Evolutionary conservation across 2,329 filamentous ascomycete genomes (phyloP).

Genomic region (Ilyonectria robusta): DNA sequence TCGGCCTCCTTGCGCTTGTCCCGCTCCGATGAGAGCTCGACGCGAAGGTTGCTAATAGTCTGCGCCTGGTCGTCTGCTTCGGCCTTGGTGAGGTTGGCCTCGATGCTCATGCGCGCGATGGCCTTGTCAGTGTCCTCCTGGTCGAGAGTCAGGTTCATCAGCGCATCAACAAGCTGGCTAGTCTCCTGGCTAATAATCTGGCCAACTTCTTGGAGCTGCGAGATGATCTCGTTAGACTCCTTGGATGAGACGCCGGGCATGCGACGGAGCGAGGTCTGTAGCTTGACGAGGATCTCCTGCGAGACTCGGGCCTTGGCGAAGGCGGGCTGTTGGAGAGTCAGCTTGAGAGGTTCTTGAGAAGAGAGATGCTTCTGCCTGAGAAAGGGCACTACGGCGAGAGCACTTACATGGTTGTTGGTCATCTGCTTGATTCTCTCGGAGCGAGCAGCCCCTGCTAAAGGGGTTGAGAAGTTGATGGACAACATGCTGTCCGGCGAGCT

Average conservation of each 20-base stretch:
- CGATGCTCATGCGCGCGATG: constrained; percentile 56
- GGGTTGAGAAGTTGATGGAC: constrained; percentile 57
- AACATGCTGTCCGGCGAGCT: constrained; percentile 47
- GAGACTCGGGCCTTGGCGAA: constrained; percentile 52
- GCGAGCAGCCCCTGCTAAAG: constrained; percentile 55
- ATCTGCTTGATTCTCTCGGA: constrained; percentile 56
- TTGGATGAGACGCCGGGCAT: constrained; percentile 56
- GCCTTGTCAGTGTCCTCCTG: constrained; percentile 57
- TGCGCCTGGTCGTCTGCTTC: constrained; percentile 52
- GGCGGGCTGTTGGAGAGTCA: constrained; percentile 48
- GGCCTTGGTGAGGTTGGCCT: constrained; percentile 55
- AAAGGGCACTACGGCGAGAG: neutral
- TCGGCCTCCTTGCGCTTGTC: constrained; percentile 50
- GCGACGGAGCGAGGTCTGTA: constrained; percentile 56
- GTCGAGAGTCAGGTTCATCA: constrained; percentile 55
- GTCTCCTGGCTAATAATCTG: constrained; percentile 57
- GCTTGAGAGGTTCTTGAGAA: neutral
- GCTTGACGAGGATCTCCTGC: constrained; percentile 55
- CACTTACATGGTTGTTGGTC: constrained; percentile 56
- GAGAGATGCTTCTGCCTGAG: neutral
- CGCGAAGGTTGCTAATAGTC: constrained; percentile 50
- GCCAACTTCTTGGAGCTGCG: constrained; percentile 55
- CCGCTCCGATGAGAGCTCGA: constrained; percentile 51
- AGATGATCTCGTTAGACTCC: constrained; percentile 53
- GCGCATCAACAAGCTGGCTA: constrained; percentile 55